A percentile compares a stretch with the other conserved stretches of the same genome.
Evolutionary conservation across 768 basidiomycete genomes (phyloP).

Genomic region (Trametopsis cervina): DNA sequence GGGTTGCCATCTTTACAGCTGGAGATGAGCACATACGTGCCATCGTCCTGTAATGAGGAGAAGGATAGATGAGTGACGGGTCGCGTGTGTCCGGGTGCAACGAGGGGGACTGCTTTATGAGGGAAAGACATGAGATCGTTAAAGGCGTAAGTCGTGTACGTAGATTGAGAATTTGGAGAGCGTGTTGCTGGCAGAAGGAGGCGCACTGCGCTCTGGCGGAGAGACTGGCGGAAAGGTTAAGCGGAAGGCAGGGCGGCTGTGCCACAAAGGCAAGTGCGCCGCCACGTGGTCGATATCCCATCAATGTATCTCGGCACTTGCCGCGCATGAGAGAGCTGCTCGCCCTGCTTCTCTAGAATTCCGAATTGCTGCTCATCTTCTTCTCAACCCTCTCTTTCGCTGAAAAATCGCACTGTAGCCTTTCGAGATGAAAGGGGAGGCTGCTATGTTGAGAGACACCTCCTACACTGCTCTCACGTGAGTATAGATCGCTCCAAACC

Average conservation of each 20-base stretch:
- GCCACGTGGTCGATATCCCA: background rate
- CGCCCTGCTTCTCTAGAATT: background rate
- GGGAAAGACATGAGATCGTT: slow-evolving; percentile 19
- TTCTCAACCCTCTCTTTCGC: too few species aligned
- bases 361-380: too few species aligned
- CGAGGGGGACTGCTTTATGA: slow-evolving; percentile 65
- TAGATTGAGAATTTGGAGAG: background rate
- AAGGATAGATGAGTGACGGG: slow-evolving; percentile 94
- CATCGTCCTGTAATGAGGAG: slow-evolving; percentile 79
- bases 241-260: background rate
- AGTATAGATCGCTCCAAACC: too few species aligned
- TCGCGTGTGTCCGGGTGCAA: slow-evolving; percentile 80
- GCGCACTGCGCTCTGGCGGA: slow-evolving; percentile 15
- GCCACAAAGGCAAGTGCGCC: slow-evolving; percentile 5
- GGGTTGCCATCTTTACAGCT: slow-evolving; percentile 99
- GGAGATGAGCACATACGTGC: slow-evolving; percentile 84
- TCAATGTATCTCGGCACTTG: slow-evolving; percentile 9
- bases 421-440: too few species aligned
- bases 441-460: too few species aligned
- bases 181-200: slow-evolving; percentile 9
- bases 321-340: background rate
- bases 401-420: too few species aligned
- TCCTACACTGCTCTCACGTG: too few species aligned
- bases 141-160: slow-evolving; percentile 10
- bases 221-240: slow-evolving; percentile 1